These are phyloP conservation scores for Zangia roseola DNA, from an alignment of 768 basidiomycete species.

Conservation along the genomic window DNA sequence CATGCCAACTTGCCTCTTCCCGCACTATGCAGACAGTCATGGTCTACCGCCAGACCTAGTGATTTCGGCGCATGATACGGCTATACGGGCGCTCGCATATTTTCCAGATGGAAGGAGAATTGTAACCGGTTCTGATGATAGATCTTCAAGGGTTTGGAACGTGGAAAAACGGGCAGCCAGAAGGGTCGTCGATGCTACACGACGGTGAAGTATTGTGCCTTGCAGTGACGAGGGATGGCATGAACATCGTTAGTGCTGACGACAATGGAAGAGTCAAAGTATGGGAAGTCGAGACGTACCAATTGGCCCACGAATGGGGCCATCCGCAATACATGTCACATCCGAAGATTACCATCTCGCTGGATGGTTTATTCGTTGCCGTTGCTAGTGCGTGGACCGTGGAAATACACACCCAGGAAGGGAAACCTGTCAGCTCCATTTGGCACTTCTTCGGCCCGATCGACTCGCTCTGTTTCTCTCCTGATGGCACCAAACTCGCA, in stretches of 20 bases:
- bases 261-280: not conserved
- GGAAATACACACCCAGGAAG: not conserved
- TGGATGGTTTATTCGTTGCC: not conserved
- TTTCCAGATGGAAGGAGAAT: too few relatives aligned
- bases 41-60: too few relatives aligned
- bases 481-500: not conserved
- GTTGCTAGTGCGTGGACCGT: not conserved
- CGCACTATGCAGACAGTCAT: too few relatives aligned
- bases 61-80: too few relatives aligned
- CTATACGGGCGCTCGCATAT: too few relatives aligned
- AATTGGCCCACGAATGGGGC: not conserved
- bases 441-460: too few relatives aligned
- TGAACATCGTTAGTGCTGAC: not conserved
- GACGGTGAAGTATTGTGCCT: not conserved
- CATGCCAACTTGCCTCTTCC: too few relatives aligned
- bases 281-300: not conserved
- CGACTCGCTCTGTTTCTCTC: not conserved
- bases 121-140: too few relatives aligned
- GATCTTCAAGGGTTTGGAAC: too few relatives aligned
- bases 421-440: not conserved
- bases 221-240: constrained; percentile 1
- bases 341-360: not conserved
- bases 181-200: not conserved
- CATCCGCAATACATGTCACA: accelerated
- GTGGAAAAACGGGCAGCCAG: too few relatives aligned